Evolutionary conservation across 2,329 filamentous ascomycete species (phyloP).

Genomic region (Neonectria ditissima): DNA sequence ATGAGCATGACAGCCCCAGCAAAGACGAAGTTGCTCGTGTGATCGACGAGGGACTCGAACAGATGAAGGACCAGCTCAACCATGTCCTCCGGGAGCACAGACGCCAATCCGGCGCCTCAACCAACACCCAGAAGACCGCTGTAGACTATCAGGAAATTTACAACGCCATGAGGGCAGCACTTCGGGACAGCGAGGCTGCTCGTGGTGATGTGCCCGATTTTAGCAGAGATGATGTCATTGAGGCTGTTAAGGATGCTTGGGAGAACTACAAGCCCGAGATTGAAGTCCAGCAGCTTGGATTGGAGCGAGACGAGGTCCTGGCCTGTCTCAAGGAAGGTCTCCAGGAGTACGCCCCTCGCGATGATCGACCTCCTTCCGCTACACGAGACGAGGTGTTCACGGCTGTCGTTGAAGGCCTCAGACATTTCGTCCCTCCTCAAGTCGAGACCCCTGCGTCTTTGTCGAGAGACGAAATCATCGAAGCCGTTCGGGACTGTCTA

Average conservation of each 20-base stretch:
- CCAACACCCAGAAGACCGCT: slow-evolving; percentile 67
- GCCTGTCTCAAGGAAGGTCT: slow-evolving; percentile 88
- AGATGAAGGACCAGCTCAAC: slow-evolving; percentile 88
- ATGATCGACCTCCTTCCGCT: slow-evolving; percentile 68
- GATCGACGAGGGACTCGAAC: slow-evolving; percentile 81
- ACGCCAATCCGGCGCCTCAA: slow-evolving; percentile 73
- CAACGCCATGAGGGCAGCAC: slow-evolving; percentile 82
- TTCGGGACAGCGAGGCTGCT: slow-evolving; percentile 69
- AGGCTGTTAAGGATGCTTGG: slow-evolving; percentile 90
- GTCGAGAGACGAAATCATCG: slow-evolving; percentile 85
- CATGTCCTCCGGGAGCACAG: slow-evolving; percentile 81
- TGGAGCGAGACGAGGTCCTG: slow-evolving; percentile 91
- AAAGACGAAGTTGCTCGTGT: slow-evolving; percentile 80
- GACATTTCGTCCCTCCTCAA: slow-evolving; percentile 81
- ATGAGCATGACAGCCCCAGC: slow-evolving; percentile 63
- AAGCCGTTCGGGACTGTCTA: slow-evolving; percentile 86
- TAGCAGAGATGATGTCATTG: slow-evolving; percentile 84
- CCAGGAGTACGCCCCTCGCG: slow-evolving; percentile 73
- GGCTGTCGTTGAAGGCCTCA: slow-evolving; percentile 86
- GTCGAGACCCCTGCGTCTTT: slow-evolving; percentile 76
- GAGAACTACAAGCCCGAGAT: slow-evolving; percentile 96
- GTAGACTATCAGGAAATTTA: slow-evolving; percentile 89
- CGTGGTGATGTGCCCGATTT: slow-evolving; percentile 57
- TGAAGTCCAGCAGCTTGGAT: slow-evolving; percentile 87
- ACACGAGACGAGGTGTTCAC: slow-evolving; percentile 87